phyloP scores from a whole-genome alignment of 2,329 filamentous ascomycete genomes.

The Capronia americana region DNA sequence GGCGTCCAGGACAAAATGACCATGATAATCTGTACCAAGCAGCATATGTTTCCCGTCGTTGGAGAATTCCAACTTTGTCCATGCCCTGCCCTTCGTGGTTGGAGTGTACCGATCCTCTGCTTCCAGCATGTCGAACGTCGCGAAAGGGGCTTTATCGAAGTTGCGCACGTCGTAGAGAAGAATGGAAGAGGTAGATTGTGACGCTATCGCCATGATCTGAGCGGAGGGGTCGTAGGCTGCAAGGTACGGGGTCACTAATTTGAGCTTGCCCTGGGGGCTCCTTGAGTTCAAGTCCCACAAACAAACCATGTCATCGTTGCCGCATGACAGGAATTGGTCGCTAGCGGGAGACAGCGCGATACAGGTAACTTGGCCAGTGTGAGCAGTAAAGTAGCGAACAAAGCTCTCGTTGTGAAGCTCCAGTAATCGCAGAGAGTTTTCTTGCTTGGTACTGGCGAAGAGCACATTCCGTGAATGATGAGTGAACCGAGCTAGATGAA shows the following conservation, averaged over 20 bases:
- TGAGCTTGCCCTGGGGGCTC: constrained; percentile 78
- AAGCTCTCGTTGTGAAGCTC: constrained; percentile 92
- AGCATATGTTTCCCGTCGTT: constrained; percentile 92
- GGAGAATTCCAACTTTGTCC: constrained; percentile 93
- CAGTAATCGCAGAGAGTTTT: constrained; percentile 84
- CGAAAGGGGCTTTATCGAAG: constrained; percentile 89
- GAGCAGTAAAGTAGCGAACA: constrained; percentile 93
- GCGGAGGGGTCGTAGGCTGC: constrained; percentile 92
- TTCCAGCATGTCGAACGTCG: constrained; percentile 75
- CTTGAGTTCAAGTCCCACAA: constrained; percentile 87
- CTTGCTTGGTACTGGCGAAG: constrained; percentile 94
- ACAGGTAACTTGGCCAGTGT: constrained; percentile 82
- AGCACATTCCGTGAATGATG: constrained; percentile 90
- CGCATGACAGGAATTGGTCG: constrained; percentile 92
- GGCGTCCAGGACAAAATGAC: constrained; percentile 92
- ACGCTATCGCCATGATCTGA: constrained; percentile 87
- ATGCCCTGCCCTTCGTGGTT: constrained; percentile 60
- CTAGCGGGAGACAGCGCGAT: constrained; percentile 82
- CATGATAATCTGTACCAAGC: constrained; percentile 79
- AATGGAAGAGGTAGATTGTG: constrained; percentile 76
- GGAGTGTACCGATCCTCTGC: constrained; percentile 62
- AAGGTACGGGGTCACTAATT: constrained; percentile 80
- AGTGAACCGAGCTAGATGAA: constrained; percentile 91
- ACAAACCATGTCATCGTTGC: constrained; percentile 86
- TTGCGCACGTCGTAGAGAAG: constrained; percentile 93